Evolutionary conservation across 768 basidiomycete species (phyloP), one percentile per base, ranked within the genome.

Genomic region (Tulasnella sp.): DNA sequence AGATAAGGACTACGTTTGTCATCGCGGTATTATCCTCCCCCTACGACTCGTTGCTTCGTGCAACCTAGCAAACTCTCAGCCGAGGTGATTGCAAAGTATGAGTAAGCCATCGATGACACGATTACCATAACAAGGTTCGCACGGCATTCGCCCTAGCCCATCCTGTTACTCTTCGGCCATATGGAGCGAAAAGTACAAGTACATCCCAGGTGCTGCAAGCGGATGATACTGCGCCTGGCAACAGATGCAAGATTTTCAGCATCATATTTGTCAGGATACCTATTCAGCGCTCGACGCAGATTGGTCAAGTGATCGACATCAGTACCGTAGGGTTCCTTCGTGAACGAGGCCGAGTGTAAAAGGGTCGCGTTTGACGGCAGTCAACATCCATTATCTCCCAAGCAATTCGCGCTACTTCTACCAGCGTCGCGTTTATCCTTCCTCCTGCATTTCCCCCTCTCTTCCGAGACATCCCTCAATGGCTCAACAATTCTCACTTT

Each of bases 401-500:
- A n/a, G n/a, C n/a, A n/a, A n/a, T 16, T 54, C 54, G n/a, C 54
- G 6, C 24, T 12, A 54, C 24, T n/a, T 54, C 54, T n/a, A 50
- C 24, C 24, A n/a, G n/a, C 54, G n/a, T n/a, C 54, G 54, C 54
- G 12, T 8, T 54, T n/a, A n/a, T n/a, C n/a, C n/a, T n/a, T n/a
- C n/a, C n/a, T n/a, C n/a, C n/a, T n/a, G n/a, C n/a, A n/a, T n/a
- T 54, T 54, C 24, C 54, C 24, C 24, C 22, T 54, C 24, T 24
- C 54, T 54, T 54, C 8, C 24, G 5, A 54, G 3, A 24, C 22
- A n/a, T 54, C 24, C 54, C 24, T 22, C 24, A 7, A 54, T 54
- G 54, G 22, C 54, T 9, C 54, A 54, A 8, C 54, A 54, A 7
- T 54, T 73, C 34, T 73, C 72, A 20, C 81, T 82, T 76, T 72